A percentile compares a stretch with the other conserved stretches of the same genome.
phyloP scores from a whole-genome alignment of 2,329 filamentous ascomycete genomes.

The Penicillium olsonii region DNA sequence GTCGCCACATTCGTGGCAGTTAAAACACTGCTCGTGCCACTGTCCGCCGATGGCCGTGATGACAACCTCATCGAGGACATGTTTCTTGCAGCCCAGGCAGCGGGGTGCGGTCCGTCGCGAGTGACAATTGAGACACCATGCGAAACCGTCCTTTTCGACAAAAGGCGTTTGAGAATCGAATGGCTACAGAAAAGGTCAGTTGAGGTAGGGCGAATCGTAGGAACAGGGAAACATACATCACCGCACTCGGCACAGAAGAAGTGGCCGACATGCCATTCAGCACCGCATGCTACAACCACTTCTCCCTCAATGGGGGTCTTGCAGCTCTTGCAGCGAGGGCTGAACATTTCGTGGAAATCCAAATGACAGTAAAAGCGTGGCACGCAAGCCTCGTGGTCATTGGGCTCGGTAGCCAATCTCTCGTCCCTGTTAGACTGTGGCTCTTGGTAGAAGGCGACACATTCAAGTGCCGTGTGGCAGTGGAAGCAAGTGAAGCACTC shows the following conservation, averaged over 20 bases:
- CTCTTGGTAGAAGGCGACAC: conserved; percentile 94
- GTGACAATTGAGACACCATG: conserved; percentile 93
- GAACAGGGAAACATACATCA: conserved; percentile 55
- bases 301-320: conserved; percentile 95
- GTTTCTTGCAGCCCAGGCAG: conserved; percentile 79
- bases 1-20: conserved; percentile 68
- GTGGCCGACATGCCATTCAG: conserved; percentile 96
- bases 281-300: conserved; percentile 87
- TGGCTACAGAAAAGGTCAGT: conserved; percentile 42
- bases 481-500: conserved; percentile 89
- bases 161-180: conserved; percentile 71
- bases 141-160: conserved; percentile 96
- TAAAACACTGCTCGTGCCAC: conserved; percentile 93
- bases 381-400: conserved; percentile 63
- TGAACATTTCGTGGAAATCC: conserved; percentile 96
- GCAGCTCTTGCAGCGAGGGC: conserved; percentile 91
- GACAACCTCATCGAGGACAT: conserved; percentile 87
- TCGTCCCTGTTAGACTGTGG: conserved; percentile 70
- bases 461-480: conserved; percentile 86
- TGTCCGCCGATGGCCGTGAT: conserved; percentile 85
- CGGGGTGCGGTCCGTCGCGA: conserved; percentile 87
- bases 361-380: conserved; percentile 94
- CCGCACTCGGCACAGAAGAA: conserved; percentile 99
- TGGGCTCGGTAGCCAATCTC: conserved; percentile 66
- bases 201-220: conserved; percentile 4